Conservation (phyloP, 306 rosid species). For the Acacia acuminata region DNA sequence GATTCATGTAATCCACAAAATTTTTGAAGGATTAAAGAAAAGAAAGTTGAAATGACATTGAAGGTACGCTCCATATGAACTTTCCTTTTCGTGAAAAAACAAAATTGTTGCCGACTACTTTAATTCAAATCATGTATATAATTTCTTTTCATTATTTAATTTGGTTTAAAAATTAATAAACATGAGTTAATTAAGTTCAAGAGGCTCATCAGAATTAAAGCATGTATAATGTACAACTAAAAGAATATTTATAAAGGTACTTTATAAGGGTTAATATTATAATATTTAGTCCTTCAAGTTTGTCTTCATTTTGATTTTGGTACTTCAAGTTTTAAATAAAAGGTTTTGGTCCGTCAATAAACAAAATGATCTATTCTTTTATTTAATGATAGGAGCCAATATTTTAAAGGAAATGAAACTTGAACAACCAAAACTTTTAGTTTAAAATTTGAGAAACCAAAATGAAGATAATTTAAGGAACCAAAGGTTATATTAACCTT, state of each 20-base stretch:
- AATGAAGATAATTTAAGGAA: too few relatives aligned
- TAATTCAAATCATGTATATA: not conserved
- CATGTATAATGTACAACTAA: not conserved
- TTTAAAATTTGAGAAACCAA: too few relatives aligned
- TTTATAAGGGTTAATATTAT: not conserved
- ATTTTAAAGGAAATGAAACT: too few relatives aligned
- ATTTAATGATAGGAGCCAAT: too few relatives aligned
- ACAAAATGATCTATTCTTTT: too few relatives aligned
- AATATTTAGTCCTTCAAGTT: too few relatives aligned
- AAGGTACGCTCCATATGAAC: not conserved
- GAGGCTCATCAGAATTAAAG: not conserved
- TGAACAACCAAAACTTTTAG: rapidly evolving
- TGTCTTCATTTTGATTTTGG: too few relatives aligned
- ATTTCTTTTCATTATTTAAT: not conserved
- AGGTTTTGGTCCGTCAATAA: too few relatives aligned
- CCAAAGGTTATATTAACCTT: too few relatives aligned
- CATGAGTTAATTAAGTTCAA: not conserved
- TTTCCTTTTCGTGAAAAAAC: not conserved
- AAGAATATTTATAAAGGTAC: not conserved
- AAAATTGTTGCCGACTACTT: conserved; percentile 1
- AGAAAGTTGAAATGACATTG: conserved; percentile 38
- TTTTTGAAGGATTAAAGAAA: not conserved
- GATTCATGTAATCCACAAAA: conserved; percentile 9
- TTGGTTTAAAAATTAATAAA: not conserved
- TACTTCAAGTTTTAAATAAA: too few relatives aligned